Conservation (phyloP, 108 stramenopile species). For the Nitzschia palea region DNA sequence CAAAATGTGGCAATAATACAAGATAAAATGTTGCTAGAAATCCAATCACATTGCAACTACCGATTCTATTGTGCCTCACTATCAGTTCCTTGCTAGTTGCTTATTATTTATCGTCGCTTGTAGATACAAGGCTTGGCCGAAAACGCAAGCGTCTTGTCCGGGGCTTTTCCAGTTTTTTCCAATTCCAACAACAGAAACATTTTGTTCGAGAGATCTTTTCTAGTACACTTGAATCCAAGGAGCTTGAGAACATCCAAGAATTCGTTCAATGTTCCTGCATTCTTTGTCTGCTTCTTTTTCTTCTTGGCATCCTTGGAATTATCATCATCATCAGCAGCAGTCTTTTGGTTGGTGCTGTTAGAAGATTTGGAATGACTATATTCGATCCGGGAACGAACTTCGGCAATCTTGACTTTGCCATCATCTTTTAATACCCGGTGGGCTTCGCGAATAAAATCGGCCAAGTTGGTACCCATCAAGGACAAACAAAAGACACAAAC, state of each 20-base stretch:
- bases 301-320: constrained; percentile 23
- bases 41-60: neutral
- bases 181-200: constrained; percentile 93
- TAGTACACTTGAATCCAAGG: constrained; percentile 69
- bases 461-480: constrained; percentile 96
- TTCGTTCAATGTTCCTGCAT: constrained; percentile 49
- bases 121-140: constrained; percentile 89
- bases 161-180: constrained; percentile 68
- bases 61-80: neutral
- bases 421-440: constrained; percentile 81
- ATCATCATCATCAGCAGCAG: neutral
- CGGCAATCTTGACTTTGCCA: constrained; percentile 90
- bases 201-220: constrained; percentile 82
- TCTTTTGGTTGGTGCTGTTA: neutral
- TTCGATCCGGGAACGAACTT: constrained; percentile 95
- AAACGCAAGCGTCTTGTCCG: constrained; percentile 58
- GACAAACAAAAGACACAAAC: constrained; percentile 95
- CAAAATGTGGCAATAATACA: constrained; percentile 98
- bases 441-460: constrained; percentile 94
- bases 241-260: constrained; percentile 70
- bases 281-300: constrained; percentile 11
- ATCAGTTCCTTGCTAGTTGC: neutral
- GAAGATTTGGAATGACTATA: constrained; percentile 36
- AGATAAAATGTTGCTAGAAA: no score
- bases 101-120: constrained; percentile 64